These are phyloP conservation scores for Dimargaris cristalligena DNA, from an alignment of 192 early-diverging fungal species.

Conservation along the genomic window DNA sequence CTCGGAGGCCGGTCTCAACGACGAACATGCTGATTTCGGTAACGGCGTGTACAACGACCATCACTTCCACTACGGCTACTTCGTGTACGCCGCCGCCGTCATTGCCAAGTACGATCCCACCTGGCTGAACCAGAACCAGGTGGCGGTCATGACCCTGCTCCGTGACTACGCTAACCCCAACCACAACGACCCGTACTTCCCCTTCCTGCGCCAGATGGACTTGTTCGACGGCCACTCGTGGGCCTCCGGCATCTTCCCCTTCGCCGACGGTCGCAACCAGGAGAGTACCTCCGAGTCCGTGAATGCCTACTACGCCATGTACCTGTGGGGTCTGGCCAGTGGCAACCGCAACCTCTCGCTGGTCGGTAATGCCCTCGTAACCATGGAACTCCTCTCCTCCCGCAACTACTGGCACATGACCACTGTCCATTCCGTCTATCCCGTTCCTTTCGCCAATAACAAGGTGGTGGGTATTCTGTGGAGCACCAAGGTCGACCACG, in stretches of 20 bases:
- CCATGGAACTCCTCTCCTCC: slow-evolving; percentile 26
- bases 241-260: slow-evolving; percentile 36
- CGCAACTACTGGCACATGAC: slow-evolving; percentile 34
- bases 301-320: slow-evolving; percentile 36
- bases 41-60: slow-evolving; percentile 41
- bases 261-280: slow-evolving; percentile 32
- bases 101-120: slow-evolving; percentile 26
- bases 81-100: slow-evolving; percentile 31
- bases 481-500: slow-evolving; percentile 27
- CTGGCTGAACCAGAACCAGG: slow-evolving; percentile 22
- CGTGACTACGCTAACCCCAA: slow-evolving; percentile 38
- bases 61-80: slow-evolving; percentile 44
- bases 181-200: slow-evolving; percentile 28
- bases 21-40: slow-evolving; percentile 26
- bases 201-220: slow-evolving; percentile 36
- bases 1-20: slow-evolving; percentile 17
- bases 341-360: slow-evolving; percentile 17
- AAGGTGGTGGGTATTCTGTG: slow-evolving; percentile 32
- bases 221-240: slow-evolving; percentile 46
- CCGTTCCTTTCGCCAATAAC: slow-evolving; percentile 18
- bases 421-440: slow-evolving; percentile 19
- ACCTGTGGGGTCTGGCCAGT: slow-evolving; percentile 24
- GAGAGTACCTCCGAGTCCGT: slow-evolving; percentile 34
- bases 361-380: slow-evolving; percentile 27
- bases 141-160: slow-evolving; percentile 22